phyloP scores from a whole-genome alignment of 2,329 filamentous ascomycete species.

The Cucurbitaria berberidis region DNA sequence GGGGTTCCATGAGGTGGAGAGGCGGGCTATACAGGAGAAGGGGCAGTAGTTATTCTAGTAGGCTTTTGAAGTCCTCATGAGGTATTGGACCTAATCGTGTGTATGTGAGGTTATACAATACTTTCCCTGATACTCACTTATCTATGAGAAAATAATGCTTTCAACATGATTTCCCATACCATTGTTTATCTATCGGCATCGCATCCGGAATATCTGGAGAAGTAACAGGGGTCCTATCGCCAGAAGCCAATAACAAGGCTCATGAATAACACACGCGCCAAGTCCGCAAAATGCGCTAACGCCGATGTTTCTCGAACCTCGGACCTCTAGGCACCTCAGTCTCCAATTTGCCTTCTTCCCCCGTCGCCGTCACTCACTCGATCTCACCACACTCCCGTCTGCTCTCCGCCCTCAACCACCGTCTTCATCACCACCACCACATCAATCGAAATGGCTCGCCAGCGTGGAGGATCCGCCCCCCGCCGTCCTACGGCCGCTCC shows the following conservation, averaged over 20 bases:
- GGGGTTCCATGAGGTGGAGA: slow-evolving; percentile 79
- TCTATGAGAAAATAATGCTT: too few relatives aligned
- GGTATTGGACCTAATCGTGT: too few relatives aligned
- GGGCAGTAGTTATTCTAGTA: slow-evolving; percentile 21
- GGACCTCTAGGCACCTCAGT: slow-evolving; percentile 17
- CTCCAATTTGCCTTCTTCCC: slow-evolving; percentile 23
- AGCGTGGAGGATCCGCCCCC: slow-evolving; percentile 55
- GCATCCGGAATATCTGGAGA: background rate
- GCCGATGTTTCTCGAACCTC: slow-evolving; percentile 40
- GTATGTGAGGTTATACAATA: too few relatives aligned
- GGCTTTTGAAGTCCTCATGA: too few relatives aligned
- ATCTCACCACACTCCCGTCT: slow-evolving; percentile 6
- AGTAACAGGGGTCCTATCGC: too few relatives aligned
- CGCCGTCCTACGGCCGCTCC: slow-evolving; percentile 52
- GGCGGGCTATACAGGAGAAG: slow-evolving; percentile 61
- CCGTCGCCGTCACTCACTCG: slow-evolving; percentile 4
- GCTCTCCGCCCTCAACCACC: slow-evolving; percentile 8
- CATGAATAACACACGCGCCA: slow-evolving; percentile 14
- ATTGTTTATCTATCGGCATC: background rate
- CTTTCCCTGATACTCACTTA: too few relatives aligned
- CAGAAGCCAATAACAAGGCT: slow-evolving; percentile 6
- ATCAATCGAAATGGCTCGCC: slow-evolving; percentile 54
- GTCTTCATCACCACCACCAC: slow-evolving; percentile 1
- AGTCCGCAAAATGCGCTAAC: slow-evolving; percentile 21
- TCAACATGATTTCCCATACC: too few relatives aligned